Evolutionary conservation across 2,329 filamentous ascomycete species (phyloP).

Genomic region (Botrytis medusae): DNA sequence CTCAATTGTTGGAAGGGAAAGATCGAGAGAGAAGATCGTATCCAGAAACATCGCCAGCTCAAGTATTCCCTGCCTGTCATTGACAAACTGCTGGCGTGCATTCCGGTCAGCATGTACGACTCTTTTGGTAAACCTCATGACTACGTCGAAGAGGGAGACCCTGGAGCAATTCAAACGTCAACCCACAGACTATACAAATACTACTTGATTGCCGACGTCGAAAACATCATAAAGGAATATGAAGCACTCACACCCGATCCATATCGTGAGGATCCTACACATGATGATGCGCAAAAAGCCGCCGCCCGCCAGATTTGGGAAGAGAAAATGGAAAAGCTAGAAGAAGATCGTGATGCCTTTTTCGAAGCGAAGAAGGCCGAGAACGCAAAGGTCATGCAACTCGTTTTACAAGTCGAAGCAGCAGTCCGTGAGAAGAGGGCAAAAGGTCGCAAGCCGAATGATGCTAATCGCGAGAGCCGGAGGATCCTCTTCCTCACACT

Average conservation of each 20-base stretch:
- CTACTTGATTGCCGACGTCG: constrained; percentile 34
- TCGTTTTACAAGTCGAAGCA: constrained; percentile 35
- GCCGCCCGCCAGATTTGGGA: constrained; percentile 30
- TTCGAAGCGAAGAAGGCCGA: constrained; percentile 33
- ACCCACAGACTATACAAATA: constrained; percentile 36
- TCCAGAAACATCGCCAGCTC: constrained; percentile 33
- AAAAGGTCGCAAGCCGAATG: constrained; percentile 32
- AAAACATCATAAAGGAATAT: constrained; percentile 34
- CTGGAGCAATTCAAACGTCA: not conserved
- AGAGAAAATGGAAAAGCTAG: constrained; percentile 29
- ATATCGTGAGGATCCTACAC: constrained; percentile 31
- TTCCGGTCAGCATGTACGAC: constrained; percentile 38
- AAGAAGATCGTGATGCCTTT: constrained; percentile 32
- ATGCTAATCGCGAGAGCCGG: constrained; percentile 34
- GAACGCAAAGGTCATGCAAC: constrained; percentile 36
- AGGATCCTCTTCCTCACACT: constrained; percentile 33
- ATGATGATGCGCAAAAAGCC: constrained; percentile 33
- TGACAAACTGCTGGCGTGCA: constrained; percentile 37
- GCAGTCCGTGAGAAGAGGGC: constrained; percentile 31
- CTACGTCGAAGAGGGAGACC: constrained; percentile 30
- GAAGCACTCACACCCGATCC: constrained; percentile 34
- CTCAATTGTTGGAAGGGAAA: constrained; percentile 34
- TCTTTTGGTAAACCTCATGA: constrained; percentile 39
- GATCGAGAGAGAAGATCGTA: constrained; percentile 37
- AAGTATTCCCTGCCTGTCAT: constrained; percentile 29